These are phyloP conservation scores for Pseudonectria foliicola DNA, from an alignment of 2,329 filamentous ascomycete species.

Conservation along the genomic window DNA sequence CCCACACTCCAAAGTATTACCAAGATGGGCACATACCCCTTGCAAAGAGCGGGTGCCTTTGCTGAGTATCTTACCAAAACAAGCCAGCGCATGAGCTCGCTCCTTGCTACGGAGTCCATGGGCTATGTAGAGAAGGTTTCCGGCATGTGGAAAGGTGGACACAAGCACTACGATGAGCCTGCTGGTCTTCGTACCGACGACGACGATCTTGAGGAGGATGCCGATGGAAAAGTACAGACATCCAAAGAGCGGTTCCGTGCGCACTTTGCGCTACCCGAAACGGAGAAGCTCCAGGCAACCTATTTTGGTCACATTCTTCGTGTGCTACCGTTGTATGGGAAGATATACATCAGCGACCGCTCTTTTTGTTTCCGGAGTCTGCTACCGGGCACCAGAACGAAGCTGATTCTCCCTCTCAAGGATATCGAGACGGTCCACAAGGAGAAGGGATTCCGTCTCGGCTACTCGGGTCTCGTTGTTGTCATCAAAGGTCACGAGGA, in stretches of 20 bases:
- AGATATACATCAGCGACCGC: constrained; percentile 85
- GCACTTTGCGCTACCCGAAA: constrained; percentile 82
- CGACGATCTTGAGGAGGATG: constrained; percentile 47
- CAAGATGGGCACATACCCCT: constrained; percentile 64
- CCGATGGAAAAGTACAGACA: constrained; percentile 56
- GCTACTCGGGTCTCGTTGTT: constrained; percentile 85
- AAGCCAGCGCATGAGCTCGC: constrained; percentile 71
- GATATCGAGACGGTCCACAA: constrained; percentile 92
- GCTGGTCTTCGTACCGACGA: constrained; percentile 46
- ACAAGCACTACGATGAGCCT: constrained; percentile 74
- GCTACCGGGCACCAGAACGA: constrained; percentile 81
- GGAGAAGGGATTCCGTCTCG: constrained; percentile 88
- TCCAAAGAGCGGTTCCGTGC: constrained; percentile 77
- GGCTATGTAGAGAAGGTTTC: constrained; percentile 95
- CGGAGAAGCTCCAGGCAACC: constrained; percentile 77
- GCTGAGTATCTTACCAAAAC: constrained; percentile 76
- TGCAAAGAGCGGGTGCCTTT: constrained; percentile 76
- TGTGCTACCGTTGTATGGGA: constrained; percentile 87
- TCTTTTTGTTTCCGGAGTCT: constrained; percentile 91
- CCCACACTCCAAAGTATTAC: constrained; percentile 46
- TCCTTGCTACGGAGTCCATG: constrained; percentile 87
- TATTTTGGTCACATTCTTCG: constrained; percentile 92
- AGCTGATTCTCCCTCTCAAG: constrained; percentile 81
- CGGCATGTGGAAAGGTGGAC: constrained; percentile 90
- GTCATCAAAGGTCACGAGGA: constrained; percentile 92